Evolutionary conservation across 129 eudicot genomes (phyloP).

Genomic region (carrot (Daucus carota)): DH1_v3.0 NC_030384.2:34146001-34146500

Average conservation of each 20-base stretch:
- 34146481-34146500: conserved; percentile 30
- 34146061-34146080: too few species aligned
- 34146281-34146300: neutral
- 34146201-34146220: conserved; percentile 13
- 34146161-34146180: too few species aligned
- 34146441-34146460: conserved; percentile 21
- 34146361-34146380: neutral
- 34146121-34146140: too few species aligned
- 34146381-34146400: neutral
- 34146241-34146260: neutral
- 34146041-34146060: too few species aligned
- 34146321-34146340: neutral
- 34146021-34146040: too few species aligned
- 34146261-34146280: neutral
- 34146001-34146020: too few species aligned
- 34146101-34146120: too few species aligned
- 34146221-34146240: neutral
- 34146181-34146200: neutral
- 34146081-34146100: too few species aligned
- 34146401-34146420: neutral
- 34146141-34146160: too few species aligned
- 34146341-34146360: neutral
- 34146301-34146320: too few species aligned
- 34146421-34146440: conserved; percentile 20
- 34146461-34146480: conserved; percentile 21